Evolutionary conservation across 2,329 filamentous ascomycete genomes (phyloP).

Genomic region (Gliomastix tumulicola): DNA sequence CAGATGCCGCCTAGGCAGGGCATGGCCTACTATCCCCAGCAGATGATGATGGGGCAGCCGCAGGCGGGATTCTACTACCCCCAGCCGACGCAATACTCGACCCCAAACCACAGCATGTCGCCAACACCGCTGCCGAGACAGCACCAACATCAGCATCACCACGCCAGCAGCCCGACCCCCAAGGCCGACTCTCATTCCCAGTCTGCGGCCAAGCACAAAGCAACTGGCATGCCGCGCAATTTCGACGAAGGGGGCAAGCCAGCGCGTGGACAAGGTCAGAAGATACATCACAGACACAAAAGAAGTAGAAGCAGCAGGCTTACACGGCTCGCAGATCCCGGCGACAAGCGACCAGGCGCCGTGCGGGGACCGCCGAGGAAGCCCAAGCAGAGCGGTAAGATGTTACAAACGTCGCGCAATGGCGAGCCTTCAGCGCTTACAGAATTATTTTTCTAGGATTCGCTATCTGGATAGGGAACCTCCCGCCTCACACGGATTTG

Average conservation of each 20-base stretch:
- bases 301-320: too few relatives aligned
- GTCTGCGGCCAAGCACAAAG: background rate
- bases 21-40: conserved; percentile 35
- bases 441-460: conserved; percentile 66
- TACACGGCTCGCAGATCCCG: background rate
- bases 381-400: conserved; percentile 54
- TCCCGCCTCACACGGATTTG: conserved; percentile 76
- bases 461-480: conserved; percentile 92
- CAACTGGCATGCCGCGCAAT: background rate
- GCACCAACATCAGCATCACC: too few relatives aligned
- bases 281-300: too few relatives aligned
- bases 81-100: conserved; percentile 25
- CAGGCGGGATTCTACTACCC: conserved; percentile 39
- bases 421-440: too few relatives aligned
- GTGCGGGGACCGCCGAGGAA: conserved; percentile 27
- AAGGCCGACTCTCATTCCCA: too few relatives aligned
- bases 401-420: too few relatives aligned
- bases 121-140: conserved; percentile 24
- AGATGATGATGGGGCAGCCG: conserved; percentile 32
- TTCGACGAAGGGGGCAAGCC: background rate
- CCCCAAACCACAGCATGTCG: conserved; percentile 20
- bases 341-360: conserved; percentile 10
- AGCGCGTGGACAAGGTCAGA: too few relatives aligned
- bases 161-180: too few relatives aligned
- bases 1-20: conserved; percentile 27